Evolutionary conservation across 179 eudicot species (phyloP).

Genomic region (Monotropa hypopitys): DNA sequence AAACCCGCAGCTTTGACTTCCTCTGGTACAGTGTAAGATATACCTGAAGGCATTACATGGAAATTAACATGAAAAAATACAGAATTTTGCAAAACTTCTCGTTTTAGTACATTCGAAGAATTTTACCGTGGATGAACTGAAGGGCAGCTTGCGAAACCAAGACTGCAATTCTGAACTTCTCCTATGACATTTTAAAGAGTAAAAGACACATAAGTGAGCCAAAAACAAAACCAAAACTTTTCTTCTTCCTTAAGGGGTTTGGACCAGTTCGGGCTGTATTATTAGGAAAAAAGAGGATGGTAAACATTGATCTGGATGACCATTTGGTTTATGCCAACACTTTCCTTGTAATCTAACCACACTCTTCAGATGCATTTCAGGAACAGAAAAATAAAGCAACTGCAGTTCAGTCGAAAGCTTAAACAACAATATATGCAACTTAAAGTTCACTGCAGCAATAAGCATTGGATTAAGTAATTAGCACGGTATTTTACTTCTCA

Average conservation of each 20-base stretch:
- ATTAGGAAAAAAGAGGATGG: too few species aligned
- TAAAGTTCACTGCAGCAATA: too few species aligned
- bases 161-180: slow-evolving; percentile 67
- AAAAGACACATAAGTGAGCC: not conserved
- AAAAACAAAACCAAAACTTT: not conserved
- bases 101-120: not conserved
- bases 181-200: slow-evolving; percentile 25
- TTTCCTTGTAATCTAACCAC: too few species aligned
- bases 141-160: slow-evolving; percentile 87
- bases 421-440: too few species aligned
- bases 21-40: slow-evolving; percentile 47
- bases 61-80: not conserved
- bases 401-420: too few species aligned
- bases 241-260: not conserved
- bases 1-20: slow-evolving; percentile 72
- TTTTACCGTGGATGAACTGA: slow-evolving; percentile 60
- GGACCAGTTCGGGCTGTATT: too few species aligned
- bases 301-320: too few species aligned
- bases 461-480: not conserved
- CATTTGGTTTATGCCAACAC: too few species aligned
- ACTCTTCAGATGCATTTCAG: too few species aligned
- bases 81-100: not conserved
- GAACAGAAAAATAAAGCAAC: too few species aligned
- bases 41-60: slow-evolving; percentile 15
- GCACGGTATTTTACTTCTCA: not conserved